Percentiles rank a stretch among this genome's conserved stretches.
Conservation (phyloP, 2,329 filamentous ascomycete genomes). For the Clarireedia hainanense region DNA sequence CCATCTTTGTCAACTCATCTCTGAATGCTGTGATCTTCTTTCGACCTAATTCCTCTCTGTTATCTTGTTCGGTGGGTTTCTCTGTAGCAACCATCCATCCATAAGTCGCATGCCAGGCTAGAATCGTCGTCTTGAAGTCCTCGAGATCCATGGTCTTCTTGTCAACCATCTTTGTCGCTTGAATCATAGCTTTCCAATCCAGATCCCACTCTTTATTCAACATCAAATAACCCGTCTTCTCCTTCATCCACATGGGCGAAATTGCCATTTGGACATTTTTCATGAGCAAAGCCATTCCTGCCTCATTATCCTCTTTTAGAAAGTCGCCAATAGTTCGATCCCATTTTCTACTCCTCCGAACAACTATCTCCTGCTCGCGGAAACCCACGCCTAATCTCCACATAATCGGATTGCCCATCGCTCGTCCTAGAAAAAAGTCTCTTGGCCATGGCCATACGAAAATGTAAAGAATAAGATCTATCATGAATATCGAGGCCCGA, state of each 20-base stretch:
- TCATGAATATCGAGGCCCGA: slow-evolving; percentile 57
- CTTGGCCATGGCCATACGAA: slow-evolving; percentile 68
- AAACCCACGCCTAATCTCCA: slow-evolving; percentile 77
- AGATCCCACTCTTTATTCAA: slow-evolving; percentile 83
- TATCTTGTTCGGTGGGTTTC: slow-evolving; percentile 38
- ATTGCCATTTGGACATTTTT: slow-evolving; percentile 61
- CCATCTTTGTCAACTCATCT: slow-evolving; percentile 64
- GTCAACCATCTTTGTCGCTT: slow-evolving; percentile 63
- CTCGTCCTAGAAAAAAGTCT: slow-evolving; percentile 58
- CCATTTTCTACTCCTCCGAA: slow-evolving; percentile 71
- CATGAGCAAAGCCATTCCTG: slow-evolving; percentile 50
- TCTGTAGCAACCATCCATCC: slow-evolving; percentile 67
- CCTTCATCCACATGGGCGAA: slow-evolving; percentile 53
- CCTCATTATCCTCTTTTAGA: slow-evolving; percentile 35
- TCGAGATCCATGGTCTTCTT: slow-evolving; percentile 50
- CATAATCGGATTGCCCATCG: slow-evolving; percentile 51
- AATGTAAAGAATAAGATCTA: slow-evolving; percentile 64
- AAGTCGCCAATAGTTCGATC: slow-evolving; percentile 41
- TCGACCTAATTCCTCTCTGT: slow-evolving; percentile 54
- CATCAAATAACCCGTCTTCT: slow-evolving; percentile 82
- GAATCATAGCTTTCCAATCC: slow-evolving; percentile 75
- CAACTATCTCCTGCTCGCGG: slow-evolving; percentile 69
- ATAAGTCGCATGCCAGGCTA: slow-evolving; percentile 59
- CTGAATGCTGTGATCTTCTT: slow-evolving; percentile 76
- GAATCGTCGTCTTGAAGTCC: slow-evolving; percentile 63